phyloP scores from a whole-genome alignment of 768 basidiomycete species.

The Lactifluus subvellereus region DNA sequence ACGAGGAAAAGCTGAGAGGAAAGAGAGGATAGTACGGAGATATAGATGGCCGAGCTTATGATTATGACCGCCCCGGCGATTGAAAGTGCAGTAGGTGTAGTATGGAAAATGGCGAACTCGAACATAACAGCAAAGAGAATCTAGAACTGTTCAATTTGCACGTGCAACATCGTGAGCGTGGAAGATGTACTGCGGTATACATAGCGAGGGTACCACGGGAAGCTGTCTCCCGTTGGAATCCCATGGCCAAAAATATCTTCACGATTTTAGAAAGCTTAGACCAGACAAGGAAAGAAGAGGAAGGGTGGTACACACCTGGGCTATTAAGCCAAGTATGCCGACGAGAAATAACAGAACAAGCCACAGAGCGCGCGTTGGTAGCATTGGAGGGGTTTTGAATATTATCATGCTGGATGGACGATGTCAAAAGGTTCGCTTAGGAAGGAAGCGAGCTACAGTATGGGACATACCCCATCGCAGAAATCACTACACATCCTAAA shows the following conservation, averaged over 20 bases:
- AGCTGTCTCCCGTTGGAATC: conserved; percentile 59
- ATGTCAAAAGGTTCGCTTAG: neutral
- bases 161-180: conserved; percentile 7
- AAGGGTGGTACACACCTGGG: conserved; percentile 30
- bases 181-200: conserved; percentile 44
- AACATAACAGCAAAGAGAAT: conserved; percentile 64
- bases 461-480: conserved; percentile 29
- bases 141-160: conserved; percentile 17
- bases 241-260: conserved; percentile 53
- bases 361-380: conserved; percentile 46
- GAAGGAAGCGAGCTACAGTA: neutral
- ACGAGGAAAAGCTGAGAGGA: neutral
- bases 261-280: neutral
- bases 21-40: conserved; percentile 44
- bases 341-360: conserved; percentile 43
- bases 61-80: conserved; percentile 61
- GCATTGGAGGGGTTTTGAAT: conserved; percentile 36
- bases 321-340: conserved; percentile 47
- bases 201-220: conserved; percentile 56
- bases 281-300: neutral
- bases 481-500: conserved; percentile 44
- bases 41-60: conserved; percentile 53
- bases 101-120: conserved; percentile 60
- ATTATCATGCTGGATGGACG: conserved; percentile 38
- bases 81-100: conserved; percentile 51